Percentiles rank a stretch among this genome's conserved stretches.
Evolutionary conservation across 2,329 filamentous ascomycete genomes (phyloP).

Genomic region (Alternaria triticimaculans): DNA sequence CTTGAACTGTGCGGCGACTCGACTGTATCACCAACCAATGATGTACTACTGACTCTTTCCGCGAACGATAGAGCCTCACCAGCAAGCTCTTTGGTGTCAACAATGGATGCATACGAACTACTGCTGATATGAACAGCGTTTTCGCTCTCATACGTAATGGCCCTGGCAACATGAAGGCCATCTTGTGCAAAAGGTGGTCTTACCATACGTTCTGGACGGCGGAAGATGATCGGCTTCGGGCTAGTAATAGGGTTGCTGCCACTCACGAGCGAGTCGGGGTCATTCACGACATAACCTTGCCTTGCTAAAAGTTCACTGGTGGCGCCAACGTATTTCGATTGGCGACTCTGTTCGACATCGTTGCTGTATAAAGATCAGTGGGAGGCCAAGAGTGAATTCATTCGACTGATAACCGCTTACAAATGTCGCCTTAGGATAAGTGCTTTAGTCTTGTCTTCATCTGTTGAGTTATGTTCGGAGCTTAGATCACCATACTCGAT

Average conservation of each 20-base stretch:
- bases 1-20: neutral
- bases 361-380: neutral
- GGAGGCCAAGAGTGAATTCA: neutral
- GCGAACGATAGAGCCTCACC: neutral
- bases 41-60: neutral
- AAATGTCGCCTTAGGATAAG: neutral
- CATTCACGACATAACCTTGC: neutral
- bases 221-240: neutral
- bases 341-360: neutral
- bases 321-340: neutral
- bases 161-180: neutral
- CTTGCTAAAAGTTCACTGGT: neutral
- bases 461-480: neutral
- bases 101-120: neutral
- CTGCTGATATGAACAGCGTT: neutral
- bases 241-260: neutral
- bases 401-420: neutral
- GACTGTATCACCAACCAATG: neutral
- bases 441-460: neutral
- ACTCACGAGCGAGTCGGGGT: neutral
- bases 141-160: neutral
- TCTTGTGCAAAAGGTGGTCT: neutral
- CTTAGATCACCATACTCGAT: neutral
- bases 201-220: neutral
- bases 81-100: neutral